Evolutionary conservation across 2,329 filamentous ascomycete species (phyloP), one percentile per base, ranked within the genome.

Genomic region (Aureobasidium melanogenum): DNA sequence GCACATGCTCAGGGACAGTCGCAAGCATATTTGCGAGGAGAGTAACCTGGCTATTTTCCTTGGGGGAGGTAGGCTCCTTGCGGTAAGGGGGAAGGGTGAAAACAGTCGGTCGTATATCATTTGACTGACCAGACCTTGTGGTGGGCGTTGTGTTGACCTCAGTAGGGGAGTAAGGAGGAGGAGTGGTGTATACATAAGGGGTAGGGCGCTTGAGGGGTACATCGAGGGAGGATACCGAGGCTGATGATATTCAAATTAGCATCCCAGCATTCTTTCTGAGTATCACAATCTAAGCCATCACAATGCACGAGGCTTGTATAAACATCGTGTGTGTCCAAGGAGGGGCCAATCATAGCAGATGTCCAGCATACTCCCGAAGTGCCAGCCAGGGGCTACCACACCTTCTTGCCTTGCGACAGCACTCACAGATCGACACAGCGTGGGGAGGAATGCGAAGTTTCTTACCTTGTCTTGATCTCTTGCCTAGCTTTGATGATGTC

Each of bases 21-120:
- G 52, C 39, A 34, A 55, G 52, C 52, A 55, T 55, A 15, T 44
- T 55, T 2, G 52, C 52, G 44, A 55, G 52, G 38, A 55, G 52
- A 9, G 52, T 17, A 5, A 55, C 26, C 52, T 44, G 52, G 19
- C 24, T 22, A 44, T 44, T 28, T 19, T 32, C 28, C 2, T 26
- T n/a, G 9, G 26, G 19, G 17, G 52, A 28, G 8, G 5, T 15
- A 4, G n/a, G 10, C 14, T 32, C 38, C 24, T 19, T 44, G 52
- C 39, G 22, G 24, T 43, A 44, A 9, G 52, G 52, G 2, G 52
- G 52, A 3, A 43, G 14, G 1, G 38, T 55, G 52, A 55, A 55
- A 9, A 55, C 28, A 22, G 52, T 55, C 17, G 52, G 52, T 32
- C 26, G 26, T 43, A 55, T 55, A 24, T 24, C 5, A 28, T 55